Conservation (phyloP, 305 asterid genomes). For the Fraxinus ornus region DNA sequence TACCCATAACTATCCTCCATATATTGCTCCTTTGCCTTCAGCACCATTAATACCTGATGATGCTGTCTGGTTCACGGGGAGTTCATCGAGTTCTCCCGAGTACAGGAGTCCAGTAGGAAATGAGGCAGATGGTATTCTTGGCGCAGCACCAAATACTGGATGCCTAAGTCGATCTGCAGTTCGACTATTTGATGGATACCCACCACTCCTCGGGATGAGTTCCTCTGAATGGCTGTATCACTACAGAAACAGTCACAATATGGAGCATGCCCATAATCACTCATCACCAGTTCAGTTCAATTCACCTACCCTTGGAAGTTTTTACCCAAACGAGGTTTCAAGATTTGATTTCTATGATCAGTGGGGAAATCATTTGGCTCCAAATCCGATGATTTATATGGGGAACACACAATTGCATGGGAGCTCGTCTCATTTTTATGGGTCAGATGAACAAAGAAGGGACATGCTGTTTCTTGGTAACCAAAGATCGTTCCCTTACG, state of each 20-base stretch:
- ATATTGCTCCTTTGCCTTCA: constrained; percentile 67
- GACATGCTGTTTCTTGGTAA: constrained; percentile 43
- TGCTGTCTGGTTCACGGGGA: constrained; percentile 50
- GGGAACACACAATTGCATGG: constrained; percentile 46
- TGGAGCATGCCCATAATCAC: constrained; percentile 37
- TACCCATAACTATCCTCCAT: constrained; percentile 35
- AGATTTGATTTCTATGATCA: constrained; percentile 56
- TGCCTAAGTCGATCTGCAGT: constrained; percentile 33
- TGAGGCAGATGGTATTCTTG: constrained; percentile 67
- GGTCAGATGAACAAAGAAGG: constrained; percentile 41
- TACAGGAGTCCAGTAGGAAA: constrained; percentile 15
- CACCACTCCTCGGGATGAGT: constrained; percentile 68
- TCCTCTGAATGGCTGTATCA: constrained; percentile 95
- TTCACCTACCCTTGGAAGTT: constrained; percentile 36
- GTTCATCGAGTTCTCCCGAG: neutral
- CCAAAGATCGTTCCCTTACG: constrained; percentile 55
- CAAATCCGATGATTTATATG: constrained; percentile 49
- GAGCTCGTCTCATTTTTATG: constrained; percentile 39
- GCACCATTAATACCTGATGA: constrained; percentile 80
- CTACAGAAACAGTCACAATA: constrained; percentile 67
- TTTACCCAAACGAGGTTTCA: constrained; percentile 36
- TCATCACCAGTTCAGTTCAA: constrained; percentile 41
- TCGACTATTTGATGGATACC: constrained; percentile 49
- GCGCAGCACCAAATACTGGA: constrained; percentile 60
- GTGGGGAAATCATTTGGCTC: constrained; percentile 67